Base-by-base conservation (phyloP, 495 filamentous ascomycete species). In the Elasticomyces elasticus region DNA sequence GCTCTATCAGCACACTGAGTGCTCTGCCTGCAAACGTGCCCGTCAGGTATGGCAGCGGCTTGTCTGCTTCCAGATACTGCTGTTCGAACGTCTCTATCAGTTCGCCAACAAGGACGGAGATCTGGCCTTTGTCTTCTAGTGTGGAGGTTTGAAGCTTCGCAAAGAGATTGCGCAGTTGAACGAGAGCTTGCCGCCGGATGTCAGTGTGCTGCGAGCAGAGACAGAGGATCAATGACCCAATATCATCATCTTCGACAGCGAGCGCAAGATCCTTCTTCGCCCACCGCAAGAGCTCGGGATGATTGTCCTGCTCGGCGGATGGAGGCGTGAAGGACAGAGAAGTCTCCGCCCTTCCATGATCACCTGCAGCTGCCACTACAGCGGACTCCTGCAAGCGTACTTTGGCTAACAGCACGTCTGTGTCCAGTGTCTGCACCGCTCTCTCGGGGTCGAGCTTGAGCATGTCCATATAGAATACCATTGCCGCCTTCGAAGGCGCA, bases 101-200 rank as follows among this genome's bases (percentile, higher is more conserved):
- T 63, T 94, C 87, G 58, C 81, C 86, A 5, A 87, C 72, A 1
- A 96, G 75, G 6, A 91, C 72, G 69, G 81, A 84, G 1, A 87
- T 70, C 44, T 88, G 83, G 23, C 84, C 78, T 67, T 83, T 85
- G 64, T 95, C 87, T 19, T 77, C 75, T 49, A 90, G 85, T 35
- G 77, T 77, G 0, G 85, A 54, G 76, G 74, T 71, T 73, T 56
- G 12, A 47, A 58, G 65, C 51, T 62, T 83, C 13, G 69, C 67
- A 56, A 82, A 79, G 58, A 86, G 78, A 55, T 83, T 81, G 19
- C 77, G 67, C 27, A 88, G 69, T 48, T 77, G 83, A 26, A 72
- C 71, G 22, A 86, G 74, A n/a, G 87, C 87, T 67, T 94, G 85
- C 52, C 78, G 77, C 24, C 89, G 76, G 47, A 92, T 83, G 61